phyloP scores from a whole-genome alignment of 257 asterid species.

The Fraxinus excelsior region DNA sequence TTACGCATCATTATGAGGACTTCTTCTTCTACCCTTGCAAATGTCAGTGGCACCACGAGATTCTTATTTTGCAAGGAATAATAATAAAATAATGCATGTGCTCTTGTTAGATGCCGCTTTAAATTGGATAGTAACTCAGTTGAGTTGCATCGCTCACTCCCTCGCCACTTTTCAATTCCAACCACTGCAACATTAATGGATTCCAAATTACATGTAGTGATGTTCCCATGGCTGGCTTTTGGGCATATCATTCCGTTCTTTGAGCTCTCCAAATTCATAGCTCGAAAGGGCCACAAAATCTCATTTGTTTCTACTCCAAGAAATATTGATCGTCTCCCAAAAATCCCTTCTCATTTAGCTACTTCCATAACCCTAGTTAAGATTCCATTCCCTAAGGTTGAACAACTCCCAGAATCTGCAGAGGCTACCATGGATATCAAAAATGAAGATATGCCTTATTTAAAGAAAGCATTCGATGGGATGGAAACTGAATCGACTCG shows the following conservation, averaged over 20 bases:
- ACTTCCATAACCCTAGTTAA: constrained; percentile 33
- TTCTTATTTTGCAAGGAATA: too few species aligned
- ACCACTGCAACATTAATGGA: neutral
- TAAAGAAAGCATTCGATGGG: constrained; percentile 37
- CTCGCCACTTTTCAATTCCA: neutral
- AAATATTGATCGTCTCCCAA: constrained; percentile 60
- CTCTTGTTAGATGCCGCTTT: too few species aligned
- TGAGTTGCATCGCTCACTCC: too few species aligned
- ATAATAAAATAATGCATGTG: too few species aligned
- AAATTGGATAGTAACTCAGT: neutral
- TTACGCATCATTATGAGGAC: too few species aligned
- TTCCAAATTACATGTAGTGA: constrained; percentile 38
- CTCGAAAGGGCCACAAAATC: constrained; percentile 50
- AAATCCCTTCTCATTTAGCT: constrained; percentile 36
- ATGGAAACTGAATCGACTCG: constrained; percentile 19
- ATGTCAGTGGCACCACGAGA: too few species aligned
- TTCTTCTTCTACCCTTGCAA: too few species aligned
- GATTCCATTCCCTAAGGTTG: constrained; percentile 39
- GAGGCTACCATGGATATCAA: constrained; percentile 34
- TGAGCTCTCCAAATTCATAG: constrained; percentile 52
- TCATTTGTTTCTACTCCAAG: constrained; percentile 56
- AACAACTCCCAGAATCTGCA: constrained; percentile 30
- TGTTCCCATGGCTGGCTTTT: constrained; percentile 75
- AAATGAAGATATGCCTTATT: constrained; percentile 14
- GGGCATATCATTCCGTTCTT: constrained; percentile 62